Evolutionary conservation across 345 rosid species (phyloP).

Genomic region (Reutealis trisperma): DNA sequence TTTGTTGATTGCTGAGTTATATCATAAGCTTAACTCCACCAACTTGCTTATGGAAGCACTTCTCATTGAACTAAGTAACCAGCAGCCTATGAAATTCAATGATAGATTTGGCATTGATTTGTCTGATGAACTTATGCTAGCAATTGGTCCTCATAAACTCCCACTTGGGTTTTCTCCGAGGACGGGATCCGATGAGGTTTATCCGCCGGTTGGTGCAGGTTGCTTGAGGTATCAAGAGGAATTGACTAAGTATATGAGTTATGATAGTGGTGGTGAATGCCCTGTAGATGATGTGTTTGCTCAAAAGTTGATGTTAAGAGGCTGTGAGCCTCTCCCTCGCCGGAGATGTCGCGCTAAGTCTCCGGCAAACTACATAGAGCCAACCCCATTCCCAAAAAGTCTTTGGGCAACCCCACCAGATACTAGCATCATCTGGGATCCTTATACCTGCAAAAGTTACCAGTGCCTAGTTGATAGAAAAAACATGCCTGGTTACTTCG

Average conservation of each 20-base stretch:
- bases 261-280: constrained; percentile 47
- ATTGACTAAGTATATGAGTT: constrained; percentile 42
- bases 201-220: constrained; percentile 39
- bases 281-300: constrained; percentile 50
- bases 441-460: constrained; percentile 53
- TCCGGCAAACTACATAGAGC: constrained; percentile 38
- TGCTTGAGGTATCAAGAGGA: constrained; percentile 50
- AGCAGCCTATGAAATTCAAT: background rate
- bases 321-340: constrained; percentile 56
- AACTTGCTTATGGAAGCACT: constrained; percentile 36
- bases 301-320: constrained; percentile 49
- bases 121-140: constrained; percentile 39
- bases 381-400: constrained; percentile 33
- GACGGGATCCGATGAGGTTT: constrained; percentile 37
- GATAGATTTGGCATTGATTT: background rate
- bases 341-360: constrained; percentile 48
- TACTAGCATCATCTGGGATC: constrained; percentile 46
- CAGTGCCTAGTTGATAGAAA: constrained; percentile 42
- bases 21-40: constrained; percentile 42
- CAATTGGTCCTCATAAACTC: constrained; percentile 42
- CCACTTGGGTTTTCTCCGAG: constrained; percentile 43
- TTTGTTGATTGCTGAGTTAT: constrained; percentile 30
- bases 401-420: constrained; percentile 46
- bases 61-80: constrained; percentile 27
- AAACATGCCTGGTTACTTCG: constrained; percentile 33